Evolutionary conservation across 1,139 yeast species (phyloP), one percentile per base, ranked within the genome.

Genomic region (Scheffersomyces segobiensis): DNA sequence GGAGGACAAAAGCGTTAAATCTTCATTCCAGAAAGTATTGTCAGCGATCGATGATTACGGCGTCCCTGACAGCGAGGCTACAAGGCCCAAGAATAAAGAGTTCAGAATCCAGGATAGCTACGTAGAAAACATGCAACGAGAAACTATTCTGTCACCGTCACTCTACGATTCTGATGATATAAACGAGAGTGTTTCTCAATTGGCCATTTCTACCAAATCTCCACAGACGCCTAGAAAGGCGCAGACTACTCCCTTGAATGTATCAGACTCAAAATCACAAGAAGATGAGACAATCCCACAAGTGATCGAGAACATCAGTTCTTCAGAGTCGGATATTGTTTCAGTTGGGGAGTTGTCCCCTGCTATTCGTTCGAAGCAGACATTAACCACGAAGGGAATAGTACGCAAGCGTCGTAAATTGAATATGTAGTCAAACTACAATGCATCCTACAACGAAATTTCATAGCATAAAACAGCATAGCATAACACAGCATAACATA

Each of bases 111-210:
- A 52, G 46, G 58, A 58, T 48, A 50, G 54, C 5, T 51, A 51
- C 6, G 39, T 14, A 19, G 19, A 32, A 32, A 17, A 32, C 42
- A 32, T 12, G 3, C 42, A 32, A 10, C 8, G 17, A 14, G 42
- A 17, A 32, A 8, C 42, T 32, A 12, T 32, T 12, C 42, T 32
- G 42, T 32, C 42, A 14, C 17, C 42, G 3, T 32, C 42, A 8
- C 24, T 24, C 50, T 57, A 55, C 18, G 59, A 55, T 18, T 53
- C 62, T 2, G 62, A 60, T 18, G 65, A 61, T 17, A 59, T 59
- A 5, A 58, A 60, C 26, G 60, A 57, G 18, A 61, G 64, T 26
- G 64, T 64, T 17, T 61, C 64, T 17, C 63, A 63, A 47, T 55
- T 64, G 52, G 55, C 58, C 20, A 60, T 63, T 32, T 32, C 42